These are phyloP conservation scores for Nelumbo lutea DNA, from an alignment of 164 flowering plant genomes.

Conservation along the genomic window DNA sequence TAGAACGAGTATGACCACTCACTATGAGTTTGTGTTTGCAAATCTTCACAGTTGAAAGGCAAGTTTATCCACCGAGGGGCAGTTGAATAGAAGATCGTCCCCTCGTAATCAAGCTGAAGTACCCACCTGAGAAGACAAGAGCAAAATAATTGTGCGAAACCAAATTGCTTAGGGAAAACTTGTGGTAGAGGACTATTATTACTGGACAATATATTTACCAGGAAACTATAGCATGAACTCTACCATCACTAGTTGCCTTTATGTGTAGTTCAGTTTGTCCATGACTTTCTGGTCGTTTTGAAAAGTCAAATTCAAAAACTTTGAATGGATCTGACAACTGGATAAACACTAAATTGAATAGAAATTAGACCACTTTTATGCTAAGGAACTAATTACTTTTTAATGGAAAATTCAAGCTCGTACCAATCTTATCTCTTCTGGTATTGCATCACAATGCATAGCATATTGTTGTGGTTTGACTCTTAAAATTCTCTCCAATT, in stretches of 20 bases:
- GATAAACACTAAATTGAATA: conserved; percentile 31
- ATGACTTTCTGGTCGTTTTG: conserved; percentile 87
- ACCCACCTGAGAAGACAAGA: conserved; percentile 62
- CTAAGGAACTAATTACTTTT: conserved; percentile 2
- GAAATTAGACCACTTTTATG: conserved; percentile 17
- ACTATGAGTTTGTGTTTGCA: conserved; percentile 24
- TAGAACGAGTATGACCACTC: conserved; percentile 9
- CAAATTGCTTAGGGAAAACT: neutral
- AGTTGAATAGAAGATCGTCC: conserved; percentile 78
- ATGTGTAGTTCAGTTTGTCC: conserved; percentile 49
- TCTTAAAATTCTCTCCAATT: conserved; percentile 37
- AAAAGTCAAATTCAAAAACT: conserved; percentile 90
- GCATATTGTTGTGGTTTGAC: conserved; percentile 67
- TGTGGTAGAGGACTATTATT: neutral
- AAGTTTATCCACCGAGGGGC: conserved; percentile 70
- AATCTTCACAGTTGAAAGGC: conserved; percentile 16
- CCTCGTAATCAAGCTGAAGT: conserved; percentile 89
- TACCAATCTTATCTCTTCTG: conserved; percentile 72
- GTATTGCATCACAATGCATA: conserved; percentile 78
- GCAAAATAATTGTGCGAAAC: neutral
- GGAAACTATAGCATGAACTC: conserved; percentile 74
- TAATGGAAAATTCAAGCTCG: conserved; percentile 10
- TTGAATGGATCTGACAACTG: conserved; percentile 98
- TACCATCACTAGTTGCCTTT: conserved; percentile 58
- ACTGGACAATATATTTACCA: conserved; percentile 45